phyloP scores from a whole-genome alignment of 192 early-diverging fungal species.

The Podila verticillata region DNA sequence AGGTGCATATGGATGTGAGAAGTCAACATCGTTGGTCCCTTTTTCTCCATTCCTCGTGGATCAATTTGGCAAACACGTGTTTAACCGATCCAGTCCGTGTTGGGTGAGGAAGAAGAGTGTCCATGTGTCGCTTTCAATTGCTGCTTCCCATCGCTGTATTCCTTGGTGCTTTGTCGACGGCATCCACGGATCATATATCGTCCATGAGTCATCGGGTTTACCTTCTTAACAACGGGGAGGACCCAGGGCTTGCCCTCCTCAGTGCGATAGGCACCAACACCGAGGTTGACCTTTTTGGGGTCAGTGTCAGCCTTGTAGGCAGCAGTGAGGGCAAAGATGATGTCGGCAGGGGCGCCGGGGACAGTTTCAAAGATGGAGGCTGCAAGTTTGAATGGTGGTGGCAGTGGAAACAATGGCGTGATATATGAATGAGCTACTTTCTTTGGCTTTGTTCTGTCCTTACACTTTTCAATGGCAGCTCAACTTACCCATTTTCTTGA shows the following conservation, averaged over 20 bases:
- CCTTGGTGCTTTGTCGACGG: not conserved
- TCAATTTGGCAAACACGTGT: too few relatives aligned
- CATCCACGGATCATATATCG: not conserved
- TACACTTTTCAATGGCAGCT: not conserved
- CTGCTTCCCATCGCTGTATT: not conserved
- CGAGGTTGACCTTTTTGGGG: conserved; percentile 89
- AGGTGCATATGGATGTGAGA: not conserved
- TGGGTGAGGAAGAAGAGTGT: too few relatives aligned
- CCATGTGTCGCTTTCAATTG: too few relatives aligned
- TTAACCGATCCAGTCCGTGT: too few relatives aligned
- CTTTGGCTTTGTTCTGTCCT: not conserved
- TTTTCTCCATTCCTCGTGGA: not conserved
- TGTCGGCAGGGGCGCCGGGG: conserved; percentile 81
- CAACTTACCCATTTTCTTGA: conserved; percentile 3
- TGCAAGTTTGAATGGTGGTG: not conserved
- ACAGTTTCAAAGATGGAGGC: conserved; percentile 62
- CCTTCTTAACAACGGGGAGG: conserved; percentile 92
- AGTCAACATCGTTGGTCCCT: not conserved
- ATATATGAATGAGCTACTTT: too few relatives aligned
- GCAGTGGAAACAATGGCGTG: not conserved
- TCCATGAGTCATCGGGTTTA: conserved; percentile 42
- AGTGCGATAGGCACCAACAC: conserved; percentile 96
- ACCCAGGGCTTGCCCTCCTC: conserved; percentile 95
- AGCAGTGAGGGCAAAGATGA: conserved; percentile 91
- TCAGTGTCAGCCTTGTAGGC: conserved; percentile 82